A percentile compares a stretch with the other conserved stretches of the same genome.
These are phyloP conservation scores for Stylonectria norvegica DNA, from an alignment of 2,329 filamentous ascomycete species.

Conservation along the genomic window DNA sequence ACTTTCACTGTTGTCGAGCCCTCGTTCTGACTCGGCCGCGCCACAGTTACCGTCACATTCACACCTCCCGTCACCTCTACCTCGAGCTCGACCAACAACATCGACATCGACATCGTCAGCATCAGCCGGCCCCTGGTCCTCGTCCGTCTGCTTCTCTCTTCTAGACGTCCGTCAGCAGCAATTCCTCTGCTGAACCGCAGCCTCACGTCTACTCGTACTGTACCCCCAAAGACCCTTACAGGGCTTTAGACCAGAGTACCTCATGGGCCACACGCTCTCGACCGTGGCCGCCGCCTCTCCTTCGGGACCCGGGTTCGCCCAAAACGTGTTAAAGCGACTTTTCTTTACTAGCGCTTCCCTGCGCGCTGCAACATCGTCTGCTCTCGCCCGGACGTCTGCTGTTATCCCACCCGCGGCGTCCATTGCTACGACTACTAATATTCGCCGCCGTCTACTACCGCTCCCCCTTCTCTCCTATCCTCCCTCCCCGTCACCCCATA, in stretches of 20 bases:
- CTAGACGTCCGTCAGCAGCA: neutral
- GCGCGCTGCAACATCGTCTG: constrained; percentile 26
- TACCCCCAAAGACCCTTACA: neutral
- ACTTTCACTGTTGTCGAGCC: too few relatives aligned
- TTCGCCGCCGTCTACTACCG: constrained; percentile 27
- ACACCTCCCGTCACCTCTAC: constrained; percentile 6
- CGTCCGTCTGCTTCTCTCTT: too few relatives aligned
- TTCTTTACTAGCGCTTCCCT: constrained; percentile 31
- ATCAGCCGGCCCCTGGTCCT: too few relatives aligned
- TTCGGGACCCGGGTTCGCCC: constrained; percentile 27
- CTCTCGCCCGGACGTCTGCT: constrained; percentile 16
- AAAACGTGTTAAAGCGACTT: constrained; percentile 34
- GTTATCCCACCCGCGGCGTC: constrained; percentile 16
- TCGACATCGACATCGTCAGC: too few relatives aligned
- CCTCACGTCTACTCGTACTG: neutral
- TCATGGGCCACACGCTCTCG: constrained; percentile 27
- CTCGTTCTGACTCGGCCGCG: constrained; percentile 19
- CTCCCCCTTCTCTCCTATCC: constrained; percentile 24
- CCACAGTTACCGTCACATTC: constrained; percentile 17
- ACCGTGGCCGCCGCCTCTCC: constrained; percentile 25
- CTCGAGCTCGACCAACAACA: constrained; percentile 2
- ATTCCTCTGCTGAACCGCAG: neutral
- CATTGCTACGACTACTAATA: constrained; percentile 29
- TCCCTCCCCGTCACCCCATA: constrained; percentile 24
- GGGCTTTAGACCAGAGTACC: neutral